phyloP scores from a whole-genome alignment of 2,329 filamentous ascomycete species.

The Trichoderma koningiopsis region DNA sequence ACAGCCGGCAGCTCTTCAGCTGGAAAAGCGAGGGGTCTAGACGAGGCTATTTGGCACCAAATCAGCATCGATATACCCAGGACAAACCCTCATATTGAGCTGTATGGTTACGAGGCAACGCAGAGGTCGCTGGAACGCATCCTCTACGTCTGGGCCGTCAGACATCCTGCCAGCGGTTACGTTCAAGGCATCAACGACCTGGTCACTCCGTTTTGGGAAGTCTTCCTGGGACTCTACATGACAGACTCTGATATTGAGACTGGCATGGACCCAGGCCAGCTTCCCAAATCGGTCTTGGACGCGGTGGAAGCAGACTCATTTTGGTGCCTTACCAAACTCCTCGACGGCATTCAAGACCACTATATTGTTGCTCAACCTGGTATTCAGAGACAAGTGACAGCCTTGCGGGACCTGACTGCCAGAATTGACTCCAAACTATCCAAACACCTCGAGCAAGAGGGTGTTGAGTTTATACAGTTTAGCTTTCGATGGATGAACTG shows the following conservation, averaged over 20 bases:
- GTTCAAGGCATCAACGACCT: slow-evolving; percentile 99
- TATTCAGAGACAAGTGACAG: slow-evolving; percentile 90
- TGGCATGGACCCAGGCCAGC: slow-evolving; percentile 94
- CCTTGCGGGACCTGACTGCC: slow-evolving; percentile 84
- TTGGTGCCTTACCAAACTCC: slow-evolving; percentile 95
- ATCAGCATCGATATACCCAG: slow-evolving; percentile 98
- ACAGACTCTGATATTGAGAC: slow-evolving; percentile 90
- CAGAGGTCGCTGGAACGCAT: slow-evolving; percentile 93
- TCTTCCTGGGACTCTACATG: slow-evolving; percentile 92
- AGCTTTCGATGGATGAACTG: slow-evolving; percentile 99
- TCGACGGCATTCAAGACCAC: slow-evolving; percentile 99
- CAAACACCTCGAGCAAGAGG: slow-evolving; percentile 85
- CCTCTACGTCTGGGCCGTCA: slow-evolving; percentile 94
- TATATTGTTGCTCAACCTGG: slow-evolving; percentile 98
- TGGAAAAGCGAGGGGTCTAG: slow-evolving; percentile 67
- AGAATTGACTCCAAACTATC: slow-evolving; percentile 83
- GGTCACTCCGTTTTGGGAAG: slow-evolving; percentile 97
- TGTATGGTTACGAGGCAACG: slow-evolving; percentile 95
- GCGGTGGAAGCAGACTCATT: slow-evolving; percentile 97
- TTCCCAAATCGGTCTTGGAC: slow-evolving; percentile 87
- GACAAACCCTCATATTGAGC: slow-evolving; percentile 91
- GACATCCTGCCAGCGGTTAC: slow-evolving; percentile 95
- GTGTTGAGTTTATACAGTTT: slow-evolving; percentile 98
- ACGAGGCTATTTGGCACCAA: slow-evolving; percentile 99
- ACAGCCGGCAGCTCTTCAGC: slow-evolving; percentile 36